A percentile compares a stretch with the other conserved stretches of the same genome.
Conservation (phyloP, 2,329 filamentous ascomycete species). For the Talaromyces sp. region DNA sequence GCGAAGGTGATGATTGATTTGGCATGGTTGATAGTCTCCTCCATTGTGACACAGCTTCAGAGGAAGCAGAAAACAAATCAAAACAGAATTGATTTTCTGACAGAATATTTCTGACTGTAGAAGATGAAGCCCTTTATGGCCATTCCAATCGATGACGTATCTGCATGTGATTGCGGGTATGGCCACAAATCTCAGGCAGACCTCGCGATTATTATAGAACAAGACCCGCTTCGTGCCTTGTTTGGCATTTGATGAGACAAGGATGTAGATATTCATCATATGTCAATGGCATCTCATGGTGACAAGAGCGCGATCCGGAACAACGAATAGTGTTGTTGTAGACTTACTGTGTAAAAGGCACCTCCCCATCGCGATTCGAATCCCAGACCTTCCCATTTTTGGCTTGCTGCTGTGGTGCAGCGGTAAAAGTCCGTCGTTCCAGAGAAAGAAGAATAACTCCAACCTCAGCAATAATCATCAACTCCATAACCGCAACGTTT, state of each 20-base stretch:
- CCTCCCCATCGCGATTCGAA: not conserved
- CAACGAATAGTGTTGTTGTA: not conserved
- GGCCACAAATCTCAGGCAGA: not conserved
- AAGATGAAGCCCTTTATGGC: not conserved
- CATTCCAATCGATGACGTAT: constrained; percentile 1
- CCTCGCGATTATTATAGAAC: no score
- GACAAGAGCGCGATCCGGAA: not conserved
- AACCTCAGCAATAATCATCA: not conserved
- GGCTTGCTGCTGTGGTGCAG: not conserved
- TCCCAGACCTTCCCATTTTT: not conserved
- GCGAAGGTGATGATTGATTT: constrained; percentile 11
- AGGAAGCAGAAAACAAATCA: no score
- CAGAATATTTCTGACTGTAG: not conserved
- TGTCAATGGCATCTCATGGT: not conserved
- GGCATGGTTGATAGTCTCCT: not conserved
- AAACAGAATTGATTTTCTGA: not conserved
- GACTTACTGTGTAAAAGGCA: not conserved
- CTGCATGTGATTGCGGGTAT: constrained; percentile 9
- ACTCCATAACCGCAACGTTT: not conserved
- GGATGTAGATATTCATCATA: not conserved
- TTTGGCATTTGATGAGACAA: constrained; percentile 6
- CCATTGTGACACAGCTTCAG: not conserved
- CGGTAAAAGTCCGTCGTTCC: not conserved
- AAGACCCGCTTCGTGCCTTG: constrained; percentile 7
- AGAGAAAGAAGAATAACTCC: not conserved